A percentile compares a stretch with the other conserved stretches of the same genome.
Evolutionary conservation across 2,329 filamentous ascomycete genomes (phyloP).

Genomic region (Neoarthrinium moseri): DNA sequence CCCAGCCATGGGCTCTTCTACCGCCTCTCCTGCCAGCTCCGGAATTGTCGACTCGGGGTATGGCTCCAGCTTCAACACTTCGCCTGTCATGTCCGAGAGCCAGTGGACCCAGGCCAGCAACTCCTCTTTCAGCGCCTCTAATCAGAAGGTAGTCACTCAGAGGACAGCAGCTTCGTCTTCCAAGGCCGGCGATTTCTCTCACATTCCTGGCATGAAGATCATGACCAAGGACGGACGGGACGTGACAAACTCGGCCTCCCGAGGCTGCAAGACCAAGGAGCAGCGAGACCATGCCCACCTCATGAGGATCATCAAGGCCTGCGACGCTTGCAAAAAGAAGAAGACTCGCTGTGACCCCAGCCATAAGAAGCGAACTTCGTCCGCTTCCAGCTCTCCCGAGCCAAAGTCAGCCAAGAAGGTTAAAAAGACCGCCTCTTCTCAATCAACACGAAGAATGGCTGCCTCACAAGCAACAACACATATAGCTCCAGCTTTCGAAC

Average conservation of each 20-base stretch:
- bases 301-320: constrained; percentile 68
- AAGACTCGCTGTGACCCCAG: constrained; percentile 63
- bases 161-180: constrained; percentile 20
- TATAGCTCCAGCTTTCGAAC: constrained; percentile 15
- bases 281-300: constrained; percentile 66
- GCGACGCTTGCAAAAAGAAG: constrained; percentile 60
- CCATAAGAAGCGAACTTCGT: constrained; percentile 48
- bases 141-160: constrained; percentile 23
- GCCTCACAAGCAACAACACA: constrained; percentile 9
- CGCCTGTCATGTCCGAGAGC: constrained; percentile 48
- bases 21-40: constrained; percentile 44
- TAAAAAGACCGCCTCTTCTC: constrained; percentile 29
- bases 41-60: constrained; percentile 44
- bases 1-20: constrained; percentile 33
- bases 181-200: constrained; percentile 43
- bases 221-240: constrained; percentile 63
- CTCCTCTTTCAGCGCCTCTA: constrained; percentile 27
- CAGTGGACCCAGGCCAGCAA: constrained; percentile 39
- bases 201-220: constrained; percentile 64
- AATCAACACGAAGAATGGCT: constrained; percentile 18
- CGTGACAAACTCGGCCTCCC: constrained; percentile 60
- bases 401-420: constrained; percentile 40
- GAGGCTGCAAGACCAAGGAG: constrained; percentile 66
- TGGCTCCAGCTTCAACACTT: constrained; percentile 46
- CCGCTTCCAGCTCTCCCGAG: constrained; percentile 29